Evolutionary conservation across 441 rosid genomes (phyloP).

Genomic region (Melastoma candidum): DNA sequence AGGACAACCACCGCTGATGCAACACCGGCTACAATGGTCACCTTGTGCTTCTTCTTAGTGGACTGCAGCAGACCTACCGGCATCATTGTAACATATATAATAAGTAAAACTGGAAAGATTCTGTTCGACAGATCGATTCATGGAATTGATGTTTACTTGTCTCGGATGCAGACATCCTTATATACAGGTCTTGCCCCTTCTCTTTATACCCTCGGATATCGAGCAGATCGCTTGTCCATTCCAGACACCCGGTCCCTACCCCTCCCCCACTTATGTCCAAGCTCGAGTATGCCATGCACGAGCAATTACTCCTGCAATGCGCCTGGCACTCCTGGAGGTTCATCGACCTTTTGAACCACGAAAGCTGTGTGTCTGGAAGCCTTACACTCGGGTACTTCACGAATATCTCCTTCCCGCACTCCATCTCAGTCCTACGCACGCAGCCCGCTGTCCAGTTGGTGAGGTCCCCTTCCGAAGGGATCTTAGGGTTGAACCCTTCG

Average conservation of each 20-base stretch:
- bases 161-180: conserved; percentile 15
- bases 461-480: neutral
- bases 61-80: too few species aligned
- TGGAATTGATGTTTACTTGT: conserved; percentile 3
- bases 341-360: conserved; percentile 1
- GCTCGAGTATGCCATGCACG: conserved; percentile 17
- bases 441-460: neutral
- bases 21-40: too few species aligned
- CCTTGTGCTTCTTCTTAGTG: too few species aligned
- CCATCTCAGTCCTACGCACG: neutral
- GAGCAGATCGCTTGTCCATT: conserved; percentile 24
- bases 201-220: conserved; percentile 14
- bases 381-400: neutral
- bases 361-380: conserved; percentile 16
- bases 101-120: too few species aligned
- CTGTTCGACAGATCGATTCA: neutral
- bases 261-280: conserved; percentile 9
- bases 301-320: conserved; percentile 15
- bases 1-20: too few species aligned
- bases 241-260: conserved; percentile 21
- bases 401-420: too few species aligned
- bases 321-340: conserved; percentile 5
- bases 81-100: too few species aligned
- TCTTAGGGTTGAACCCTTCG: conserved; percentile 1
- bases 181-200: conserved; percentile 19